These are phyloP conservation scores for Fusarium agapanthi DNA, from an alignment of 2,329 filamentous ascomycete species.

Conservation along the genomic window DNA sequence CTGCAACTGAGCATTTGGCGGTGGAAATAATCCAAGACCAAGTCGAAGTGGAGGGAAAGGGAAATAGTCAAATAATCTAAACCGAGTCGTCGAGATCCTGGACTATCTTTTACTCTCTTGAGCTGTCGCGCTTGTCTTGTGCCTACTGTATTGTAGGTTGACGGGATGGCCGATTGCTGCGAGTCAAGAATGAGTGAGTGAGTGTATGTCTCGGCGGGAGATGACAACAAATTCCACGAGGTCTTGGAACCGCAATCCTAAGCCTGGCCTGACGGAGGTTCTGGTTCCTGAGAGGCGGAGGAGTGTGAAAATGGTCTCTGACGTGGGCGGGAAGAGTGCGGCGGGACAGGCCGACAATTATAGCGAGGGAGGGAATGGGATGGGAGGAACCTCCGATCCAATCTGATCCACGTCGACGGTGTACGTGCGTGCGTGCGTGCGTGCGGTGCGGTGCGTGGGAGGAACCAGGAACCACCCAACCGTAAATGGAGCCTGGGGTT, in stretches of 20 bases:
- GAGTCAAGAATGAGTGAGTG: conserved; percentile 36
- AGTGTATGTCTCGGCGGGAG: conserved; percentile 37
- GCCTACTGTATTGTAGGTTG: conserved; percentile 7
- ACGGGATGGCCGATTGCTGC: conserved; percentile 26
- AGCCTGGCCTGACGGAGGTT: conserved; percentile 26
- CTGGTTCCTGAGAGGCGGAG: conserved; percentile 28
- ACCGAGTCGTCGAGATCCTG: conserved; percentile 14
- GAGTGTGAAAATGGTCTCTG: conserved; percentile 35
- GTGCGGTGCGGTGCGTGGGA: conserved; percentile 13
- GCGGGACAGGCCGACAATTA: conserved; percentile 40
- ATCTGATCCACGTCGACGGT: conserved; percentile 29
- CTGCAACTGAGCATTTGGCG: conserved; percentile 35
- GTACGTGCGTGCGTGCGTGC: conserved; percentile 5
- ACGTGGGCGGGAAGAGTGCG: conserved; percentile 34
- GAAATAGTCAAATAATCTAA: conserved; percentile 10
- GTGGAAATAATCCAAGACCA: conserved; percentile 11
- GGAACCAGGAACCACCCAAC: conserved; percentile 38
- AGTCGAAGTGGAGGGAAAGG: neutral
- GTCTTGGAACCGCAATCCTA: conserved; percentile 35
- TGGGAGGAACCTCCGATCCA: conserved; percentile 35
- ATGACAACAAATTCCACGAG: conserved; percentile 40
- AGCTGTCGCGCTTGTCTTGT: conserved; percentile 5
- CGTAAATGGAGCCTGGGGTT: conserved; percentile 36
- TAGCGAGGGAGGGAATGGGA: conserved; percentile 34
- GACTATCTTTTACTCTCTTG: neutral